Base-by-base conservation (phyloP, 1,284 basidiomycete genomes). In the Crucibulum cyathiforme region DNA sequence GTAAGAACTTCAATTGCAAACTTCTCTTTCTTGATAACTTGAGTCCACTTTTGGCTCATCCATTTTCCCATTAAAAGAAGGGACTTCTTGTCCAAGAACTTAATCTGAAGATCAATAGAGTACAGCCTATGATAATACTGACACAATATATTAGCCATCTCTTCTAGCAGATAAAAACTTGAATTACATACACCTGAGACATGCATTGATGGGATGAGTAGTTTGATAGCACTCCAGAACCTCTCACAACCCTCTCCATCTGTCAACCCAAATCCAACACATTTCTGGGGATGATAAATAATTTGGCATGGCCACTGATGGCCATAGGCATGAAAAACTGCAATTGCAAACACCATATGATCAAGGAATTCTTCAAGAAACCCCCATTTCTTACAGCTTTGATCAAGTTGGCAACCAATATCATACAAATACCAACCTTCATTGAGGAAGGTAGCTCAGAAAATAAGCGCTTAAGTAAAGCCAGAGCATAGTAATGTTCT, bases 301-400 rank as follows among this genome's bases (percentile, higher is more conserved):
- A 80, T 61, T 56, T 81, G 80, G 45, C 79, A 81, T 1, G 74
- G 60, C 78, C 77, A 80, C 43, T 79, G 69, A 51, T 80, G 79
- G 0, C 72, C 74, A 48, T 48, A 48, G 13, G 47, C 47, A 48
- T 48, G 6, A 77, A 82, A 79, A 0, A 73, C 77, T 17, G 70
- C 75, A 0, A 74, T 78, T 0, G 71, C 72, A 53, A 79, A 78
- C 1, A 47, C 17, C 0, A 80, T 35, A 0, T 72, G 67, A 1
- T 57, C 17, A 2, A 48, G 35, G 8, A 77, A 61, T 15, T 53
- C 39, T 1, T 48, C 34, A 0, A 67, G 58, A 0, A 80, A 60
- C n/a, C 7, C n/a, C n/a, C n/a, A n/a, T 38, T 4, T 64, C 73
- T 43, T 59, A 80, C 79, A 13, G 47, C 72, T 76, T 0, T 71